A percentile compares a stretch with the other conserved stretches of the same genome.
Conservation (phyloP, 2,329 filamentous ascomycete species). For the Aspergillus floridensis region DNA sequence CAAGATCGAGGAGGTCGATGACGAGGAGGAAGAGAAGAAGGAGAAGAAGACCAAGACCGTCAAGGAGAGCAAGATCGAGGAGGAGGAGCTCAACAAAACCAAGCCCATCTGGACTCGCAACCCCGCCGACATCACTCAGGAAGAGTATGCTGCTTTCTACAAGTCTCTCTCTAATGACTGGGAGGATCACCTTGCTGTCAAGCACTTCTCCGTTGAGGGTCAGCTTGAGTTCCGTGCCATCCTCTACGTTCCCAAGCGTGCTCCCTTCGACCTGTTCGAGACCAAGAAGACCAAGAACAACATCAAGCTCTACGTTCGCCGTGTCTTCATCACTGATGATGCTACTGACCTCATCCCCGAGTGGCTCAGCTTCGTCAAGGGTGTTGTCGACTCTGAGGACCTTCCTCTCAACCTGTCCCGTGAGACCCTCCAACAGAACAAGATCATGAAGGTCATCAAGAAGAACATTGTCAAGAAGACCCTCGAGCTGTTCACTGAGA, state of each 20-base stretch:
- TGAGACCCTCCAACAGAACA: conserved; percentile 99
- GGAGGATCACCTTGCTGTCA: conserved; percentile 99
- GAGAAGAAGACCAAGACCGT: conserved; percentile 98
- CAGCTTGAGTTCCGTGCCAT: conserved; percentile 99
- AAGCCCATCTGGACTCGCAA: conserved; percentile 99
- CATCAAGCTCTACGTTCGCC: conserved; percentile 99
- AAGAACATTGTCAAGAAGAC: conserved; percentile 99
- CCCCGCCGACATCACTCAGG: conserved; percentile 86
- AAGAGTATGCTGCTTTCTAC: conserved; percentile 99
- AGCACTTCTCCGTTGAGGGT: conserved; percentile 99
- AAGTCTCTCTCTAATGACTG: conserved; percentile 99
- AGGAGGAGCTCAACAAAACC: conserved; percentile 99
- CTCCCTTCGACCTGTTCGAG: conserved; percentile 99
- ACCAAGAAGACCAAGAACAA: conserved; percentile 99
- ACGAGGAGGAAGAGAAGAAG: conserved; percentile 82
- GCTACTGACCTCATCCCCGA: conserved; percentile 98
- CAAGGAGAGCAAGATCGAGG: conserved; percentile 97
- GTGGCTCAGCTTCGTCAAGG: conserved; percentile 99
- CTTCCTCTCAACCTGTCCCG: conserved; percentile 98
- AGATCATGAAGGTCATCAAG: conserved; percentile 99
- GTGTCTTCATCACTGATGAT: conserved; percentile 99
- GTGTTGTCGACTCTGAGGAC: conserved; percentile 99
- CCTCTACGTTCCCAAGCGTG: conserved; percentile 98
- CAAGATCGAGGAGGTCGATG: conserved; percentile 90
- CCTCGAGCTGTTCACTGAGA: conserved; percentile 98